A percentile compares a stretch with the other conserved stretches of the same genome.
Conservation (phyloP, 1,284 basidiomycete genomes). For the Psilocybe mexicana region DNA sequence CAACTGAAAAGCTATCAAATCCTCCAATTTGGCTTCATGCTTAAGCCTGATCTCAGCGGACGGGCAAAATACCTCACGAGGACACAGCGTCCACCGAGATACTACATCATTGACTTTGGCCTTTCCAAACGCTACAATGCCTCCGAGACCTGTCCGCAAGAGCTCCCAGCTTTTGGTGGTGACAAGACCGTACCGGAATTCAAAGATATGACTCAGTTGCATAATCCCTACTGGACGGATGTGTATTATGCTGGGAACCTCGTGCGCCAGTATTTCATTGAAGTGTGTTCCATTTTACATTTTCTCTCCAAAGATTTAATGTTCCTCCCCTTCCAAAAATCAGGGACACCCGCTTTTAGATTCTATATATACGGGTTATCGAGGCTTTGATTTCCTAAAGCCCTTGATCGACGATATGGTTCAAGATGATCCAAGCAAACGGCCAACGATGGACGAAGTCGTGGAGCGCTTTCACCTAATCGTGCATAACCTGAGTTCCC, state of each 20-base stretch:
- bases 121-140: constrained; percentile 30
- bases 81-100: constrained; percentile 32
- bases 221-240: constrained; percentile 37
- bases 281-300: constrained; percentile 17
- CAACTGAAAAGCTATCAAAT: background rate
- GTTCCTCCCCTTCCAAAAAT: no score
- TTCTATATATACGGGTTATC: constrained; percentile 1
- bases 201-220: constrained; percentile 14
- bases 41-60: constrained; percentile 25
- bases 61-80: constrained; percentile 23
- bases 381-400: constrained; percentile 24
- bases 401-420: constrained; percentile 28
- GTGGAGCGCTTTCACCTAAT: constrained; percentile 24
- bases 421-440: constrained; percentile 26
- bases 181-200: constrained; percentile 20
- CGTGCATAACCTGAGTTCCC: constrained; percentile 17
- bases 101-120: constrained; percentile 35
- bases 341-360: constrained; percentile 9
- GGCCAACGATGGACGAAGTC: constrained; percentile 31
- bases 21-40: background rate
- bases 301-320: no score
- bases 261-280: constrained; percentile 28
- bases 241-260: constrained; percentile 37
- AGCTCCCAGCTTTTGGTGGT: constrained; percentile 12
- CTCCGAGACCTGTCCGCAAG: constrained; percentile 9